phyloP scores from a whole-genome alignment of 2,329 filamentous ascomycete species.

The Rhynchosporium agropyri region DNA sequence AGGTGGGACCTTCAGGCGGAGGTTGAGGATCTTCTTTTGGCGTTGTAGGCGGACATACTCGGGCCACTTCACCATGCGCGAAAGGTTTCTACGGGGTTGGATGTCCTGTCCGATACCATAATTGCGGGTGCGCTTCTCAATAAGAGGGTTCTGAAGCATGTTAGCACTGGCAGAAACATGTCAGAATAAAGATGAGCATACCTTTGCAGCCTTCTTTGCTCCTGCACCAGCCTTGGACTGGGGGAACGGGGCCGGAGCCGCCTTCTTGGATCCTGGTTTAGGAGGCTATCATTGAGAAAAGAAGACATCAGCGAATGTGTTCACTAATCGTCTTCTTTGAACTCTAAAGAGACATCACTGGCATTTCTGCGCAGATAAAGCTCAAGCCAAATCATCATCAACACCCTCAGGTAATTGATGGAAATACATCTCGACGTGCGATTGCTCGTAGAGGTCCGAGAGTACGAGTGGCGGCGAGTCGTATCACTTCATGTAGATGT shows the following conservation, averaged over 20 bases:
- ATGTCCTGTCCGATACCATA: constrained; percentile 99
- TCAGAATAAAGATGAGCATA: constrained; percentile 54
- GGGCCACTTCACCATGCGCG: constrained; percentile 99
- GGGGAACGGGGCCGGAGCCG: constrained; percentile 94
- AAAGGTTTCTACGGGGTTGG: constrained; percentile 93
- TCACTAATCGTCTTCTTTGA: constrained; percentile 82
- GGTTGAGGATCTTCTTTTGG: constrained; percentile 90
- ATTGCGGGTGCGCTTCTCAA: constrained; percentile 98
- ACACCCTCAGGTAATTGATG: constrained; percentile 41
- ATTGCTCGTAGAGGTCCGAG: constrained; percentile 46
- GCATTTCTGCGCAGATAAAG: constrained; percentile 46
- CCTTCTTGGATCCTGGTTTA: constrained; percentile 90
- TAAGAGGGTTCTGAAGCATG: constrained; percentile 82
- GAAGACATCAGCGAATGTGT: constrained; percentile 90
- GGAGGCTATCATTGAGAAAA: constrained; percentile 99
- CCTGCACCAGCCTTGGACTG: constrained; percentile 81
- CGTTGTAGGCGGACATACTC: constrained; percentile 94
- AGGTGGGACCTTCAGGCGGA: constrained; percentile 98
- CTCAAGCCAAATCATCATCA: constrained; percentile 70
- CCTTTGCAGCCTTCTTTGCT: constrained; percentile 95
- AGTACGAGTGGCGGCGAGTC: constrained; percentile 43
- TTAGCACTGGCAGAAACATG: constrained; percentile 29
- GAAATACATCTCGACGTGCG: constrained; percentile 43
- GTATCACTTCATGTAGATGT: constrained; percentile 35
- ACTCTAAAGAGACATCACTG: constrained; percentile 79